Evolutionary conservation across 1,139 yeast species (phyloP).

Genomic region (Diutina pseudorugosa): DNA sequence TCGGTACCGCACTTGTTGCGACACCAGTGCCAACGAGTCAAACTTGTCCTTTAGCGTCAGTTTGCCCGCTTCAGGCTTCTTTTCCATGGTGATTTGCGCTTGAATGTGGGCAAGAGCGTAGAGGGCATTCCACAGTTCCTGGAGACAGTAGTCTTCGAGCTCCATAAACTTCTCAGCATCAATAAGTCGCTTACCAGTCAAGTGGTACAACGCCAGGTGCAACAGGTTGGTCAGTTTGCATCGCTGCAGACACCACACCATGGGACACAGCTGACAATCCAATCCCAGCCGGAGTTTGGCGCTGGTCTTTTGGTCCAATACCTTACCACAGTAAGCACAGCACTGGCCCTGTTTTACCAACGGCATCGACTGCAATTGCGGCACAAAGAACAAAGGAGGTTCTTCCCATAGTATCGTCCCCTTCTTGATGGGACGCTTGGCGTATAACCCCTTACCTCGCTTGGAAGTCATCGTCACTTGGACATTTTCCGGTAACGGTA

Average conservation of each 20-base stretch:
- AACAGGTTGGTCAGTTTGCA: constrained; percentile 45
- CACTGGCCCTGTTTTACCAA: constrained; percentile 58
- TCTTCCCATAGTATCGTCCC: constrained; percentile 51
- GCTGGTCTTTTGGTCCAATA: constrained; percentile 6
- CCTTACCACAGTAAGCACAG: constrained; percentile 55
- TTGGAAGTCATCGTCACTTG: constrained; percentile 30
- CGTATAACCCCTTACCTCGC: constrained; percentile 39
- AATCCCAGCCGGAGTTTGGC: constrained; percentile 33
- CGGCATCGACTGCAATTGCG: constrained; percentile 57
- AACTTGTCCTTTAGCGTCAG: constrained; percentile 15
- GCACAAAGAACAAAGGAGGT: constrained; percentile 51
- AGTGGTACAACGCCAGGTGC: constrained; percentile 54
- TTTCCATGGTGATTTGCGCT: constrained; percentile 35
- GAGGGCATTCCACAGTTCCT: constrained; percentile 59
- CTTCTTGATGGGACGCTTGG: constrained; percentile 30
- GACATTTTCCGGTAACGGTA: constrained; percentile 35
- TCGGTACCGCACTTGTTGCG: constrained; percentile 53
- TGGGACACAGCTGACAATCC: constrained; percentile 57
- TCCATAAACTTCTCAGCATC: constrained; percentile 38
- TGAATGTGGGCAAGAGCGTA: constrained; percentile 51
- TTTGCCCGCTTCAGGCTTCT: constrained; percentile 21
- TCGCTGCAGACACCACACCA: constrained; percentile 57
- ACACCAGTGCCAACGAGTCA: constrained; percentile 54
- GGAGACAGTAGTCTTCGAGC: constrained; percentile 50
- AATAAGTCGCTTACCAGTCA: constrained; percentile 18